Evolutionary conservation across 495 filamentous ascomycete genomes (phyloP), one percentile per base, ranked within the genome.

Genomic region (Pseudotulostoma volvatum): DNA sequence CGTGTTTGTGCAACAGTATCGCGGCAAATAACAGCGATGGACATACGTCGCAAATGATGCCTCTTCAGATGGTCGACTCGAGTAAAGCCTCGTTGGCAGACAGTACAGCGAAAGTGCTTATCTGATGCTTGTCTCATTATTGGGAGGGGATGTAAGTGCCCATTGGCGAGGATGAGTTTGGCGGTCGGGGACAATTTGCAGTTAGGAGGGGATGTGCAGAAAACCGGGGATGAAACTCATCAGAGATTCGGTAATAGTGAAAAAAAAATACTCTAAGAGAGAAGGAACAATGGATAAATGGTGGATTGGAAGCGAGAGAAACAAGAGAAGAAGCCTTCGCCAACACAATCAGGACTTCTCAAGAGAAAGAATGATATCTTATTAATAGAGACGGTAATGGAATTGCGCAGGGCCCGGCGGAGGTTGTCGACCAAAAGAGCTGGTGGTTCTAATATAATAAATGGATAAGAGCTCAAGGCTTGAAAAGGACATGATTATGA

Each of bases 61-160:
- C 63, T 49, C 43, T 67, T 67, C 25, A 67, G 50, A 46, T 67
- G 63, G 47, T 67, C 63, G 52, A 64, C 61, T 42, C 63, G 61
- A 18, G 63, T 64, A 49, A 67, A 67, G 36, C 53, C 55, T 40
- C 63, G 61, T 54, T 63, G 58, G 44, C 63, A 67, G 46, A 64
- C 44, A 9, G 55, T 56, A 40, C 63, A 67, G 47, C 59, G 55
- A 44, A 64, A 66, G 41, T 63, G 61, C 46, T 67, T 64, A 44
- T 58, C 56, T 36, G 54, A 40, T 31, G 46, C 30, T 33, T 56
- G 46, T 52, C 60, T 62, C 63, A 62, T 60, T 40, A 33, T 61
- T 48, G 34, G 33, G 20, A 25, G 47, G 44, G 43, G 41, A 31
- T 31, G 30, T 30, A 34, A 33, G 31, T 14, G 44, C 41, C 51